Base-by-base conservation (phyloP, 495 filamentous ascomycete species). In the Endocarpon pusillum region DNA sequence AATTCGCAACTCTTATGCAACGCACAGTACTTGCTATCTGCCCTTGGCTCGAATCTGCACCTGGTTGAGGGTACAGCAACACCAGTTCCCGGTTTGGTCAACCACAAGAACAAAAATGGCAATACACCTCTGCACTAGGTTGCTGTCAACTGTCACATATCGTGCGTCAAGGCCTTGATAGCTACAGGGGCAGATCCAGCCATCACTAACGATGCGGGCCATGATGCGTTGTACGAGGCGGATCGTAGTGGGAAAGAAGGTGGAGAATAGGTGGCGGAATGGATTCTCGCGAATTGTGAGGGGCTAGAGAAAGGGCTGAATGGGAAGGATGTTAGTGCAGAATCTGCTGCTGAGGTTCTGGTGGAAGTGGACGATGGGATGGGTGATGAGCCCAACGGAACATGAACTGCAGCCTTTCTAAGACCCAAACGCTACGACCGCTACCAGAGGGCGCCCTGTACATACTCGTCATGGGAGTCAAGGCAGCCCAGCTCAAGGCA, bases 111-210 rank as follows among this genome's bases (percentile, higher is more conserved):
- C 41, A 51, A 68, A 37, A 71, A 75, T 18, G 86, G 83, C 19
- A 94, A 94, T 57, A 94, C 87, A 8, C 64, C 83, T 1, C 55
- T 96, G 34, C 86, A 94, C 59, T 94, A 83, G 82, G 87, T 86
- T 0, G 75, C 83, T 1, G 58, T 92, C 37, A 87, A 89, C 41
- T 86, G 87, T 10, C 83, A 93, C 45, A 53, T 94, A 2, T 67
- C 69, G 20, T 69, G 73, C 16, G 85, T 92, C 9, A 80, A 89
- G 59, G 47, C 70, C 2, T 68, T 96, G 9, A 57, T 81, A 0
- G 61, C 75, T 24, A 70, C 72, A 3, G 81, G 81, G 3, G 81
- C 84, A 1, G 78, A 86, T 40, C 65, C 78, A 9, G 65, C 70
- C 17, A 58, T 81, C 18, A 69, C 66, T 49, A 96, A 96, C 43